phyloP scores from a whole-genome alignment of 768 basidiomycete species.

The Melanogaster broomeanus region DNA sequence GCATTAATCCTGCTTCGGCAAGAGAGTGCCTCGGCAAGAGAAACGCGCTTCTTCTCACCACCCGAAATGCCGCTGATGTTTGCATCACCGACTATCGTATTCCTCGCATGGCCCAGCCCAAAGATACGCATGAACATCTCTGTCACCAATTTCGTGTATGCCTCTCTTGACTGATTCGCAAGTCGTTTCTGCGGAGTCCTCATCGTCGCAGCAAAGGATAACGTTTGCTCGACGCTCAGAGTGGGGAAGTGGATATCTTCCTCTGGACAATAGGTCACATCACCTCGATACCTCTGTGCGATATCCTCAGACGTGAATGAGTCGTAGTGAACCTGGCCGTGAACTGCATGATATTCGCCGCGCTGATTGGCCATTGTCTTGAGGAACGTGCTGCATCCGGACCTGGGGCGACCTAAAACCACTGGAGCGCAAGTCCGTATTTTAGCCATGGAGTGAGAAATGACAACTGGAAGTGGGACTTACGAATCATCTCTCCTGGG shows the following conservation, averaged over 20 bases:
- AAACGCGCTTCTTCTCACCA: slow-evolving; percentile 83
- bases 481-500: slow-evolving; percentile 71
- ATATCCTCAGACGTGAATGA: slow-evolving; percentile 70
- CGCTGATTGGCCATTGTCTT: slow-evolving; percentile 80
- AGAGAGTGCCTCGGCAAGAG: slow-evolving; percentile 70
- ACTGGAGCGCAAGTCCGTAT: slow-evolving; percentile 53
- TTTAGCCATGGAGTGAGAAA: not conserved
- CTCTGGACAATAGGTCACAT: slow-evolving; percentile 80
- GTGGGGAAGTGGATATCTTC: slow-evolving; percentile 88
- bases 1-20: slow-evolving; percentile 71
- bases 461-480: slow-evolving; percentile 34
- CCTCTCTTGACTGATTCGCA: no score
- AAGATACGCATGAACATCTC: slow-evolving; percentile 69
- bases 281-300: slow-evolving; percentile 73
- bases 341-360: slow-evolving; percentile 62
- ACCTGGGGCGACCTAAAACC: slow-evolving; percentile 82
- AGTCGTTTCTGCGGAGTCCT: slow-evolving; percentile 64
- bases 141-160: no score
- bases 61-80: slow-evolving; percentile 73
- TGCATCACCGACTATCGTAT: slow-evolving; percentile 81
- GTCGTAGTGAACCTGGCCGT: slow-evolving; percentile 76
- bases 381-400: slow-evolving; percentile 84
- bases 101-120: slow-evolving; percentile 70
- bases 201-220: slow-evolving; percentile 67
- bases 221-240: slow-evolving; percentile 75